Base-by-base conservation (phyloP, 441 rosid species). In the Pelargonium myrrhifolium region DNA sequence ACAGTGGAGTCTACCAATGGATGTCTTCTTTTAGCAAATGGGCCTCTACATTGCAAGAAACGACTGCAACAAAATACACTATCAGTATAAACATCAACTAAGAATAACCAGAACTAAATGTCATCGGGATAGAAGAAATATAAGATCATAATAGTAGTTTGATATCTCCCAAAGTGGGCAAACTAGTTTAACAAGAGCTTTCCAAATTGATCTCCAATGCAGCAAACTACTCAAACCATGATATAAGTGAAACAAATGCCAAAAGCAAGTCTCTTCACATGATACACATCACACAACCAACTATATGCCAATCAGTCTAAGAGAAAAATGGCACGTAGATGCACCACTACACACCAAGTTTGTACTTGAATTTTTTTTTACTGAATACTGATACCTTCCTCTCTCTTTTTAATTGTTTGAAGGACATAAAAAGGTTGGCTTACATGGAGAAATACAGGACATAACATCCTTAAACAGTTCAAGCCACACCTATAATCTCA, bases 1-100 rank as follows among this genome's bases (percentile, higher is more conserved):
- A 89, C 89, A 0, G 86, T 70, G 14, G 96, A 90, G 70, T 91
- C 95, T 47, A 91, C 96, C 62, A 82, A 77, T 28, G 96, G 93
- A 68, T 93, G 99, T 75, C 97, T 86, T 76, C 99, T 81, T 76
- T 93, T 91, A 43, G 97, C 96, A 85, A 86, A 91, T 12, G 96
- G 96, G 26, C 99, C 96, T 85, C 97, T 85, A 76, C 86, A 93
- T 73, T 93, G 99, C 84, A 91, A 84, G 84, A 93, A 93, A 28
- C 97, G 92, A 80, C 96, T 91, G 95, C 73, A 65, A 56, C 40
- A 71, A 24, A 18, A 67, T 9, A 66, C 53, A 53, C 67, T 26
- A 65, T 71, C 75, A 74, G 67, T 53, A 43, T 8, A 10, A 64
- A 37, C 51, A 18, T 28, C 3, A 3, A 1, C 2, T 6, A 3